These are phyloP conservation scores for Uncinocarpus reesii DNA, from an alignment of 2,329 filamentous ascomycete genomes.

Conservation along the genomic window DNA sequence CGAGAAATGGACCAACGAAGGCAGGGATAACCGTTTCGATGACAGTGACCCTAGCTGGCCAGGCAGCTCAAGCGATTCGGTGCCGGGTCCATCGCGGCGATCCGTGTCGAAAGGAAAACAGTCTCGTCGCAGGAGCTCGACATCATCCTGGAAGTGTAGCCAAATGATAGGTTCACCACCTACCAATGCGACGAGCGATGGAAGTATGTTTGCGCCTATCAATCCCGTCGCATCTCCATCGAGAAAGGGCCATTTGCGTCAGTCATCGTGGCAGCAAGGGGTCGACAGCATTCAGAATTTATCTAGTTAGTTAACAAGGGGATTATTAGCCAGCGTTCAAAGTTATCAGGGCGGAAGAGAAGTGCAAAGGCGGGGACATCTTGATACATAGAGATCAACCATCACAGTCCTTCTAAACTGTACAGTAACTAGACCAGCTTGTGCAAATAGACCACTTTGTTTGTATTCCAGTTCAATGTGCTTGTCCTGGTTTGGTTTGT, in stretches of 20 bases:
- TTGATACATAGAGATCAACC: too few relatives aligned
- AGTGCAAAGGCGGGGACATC: too few relatives aligned
- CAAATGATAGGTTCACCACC: not conserved
- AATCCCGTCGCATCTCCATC: not conserved
- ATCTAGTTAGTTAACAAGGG: not conserved
- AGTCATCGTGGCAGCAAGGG: not conserved
- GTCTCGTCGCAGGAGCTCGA: not conserved
- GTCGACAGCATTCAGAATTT: not conserved
- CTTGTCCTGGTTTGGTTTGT: too few relatives aligned
- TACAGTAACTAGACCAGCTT: too few relatives aligned
- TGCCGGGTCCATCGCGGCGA: not conserved
- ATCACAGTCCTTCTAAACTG: too few relatives aligned
- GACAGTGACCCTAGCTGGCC: not conserved
- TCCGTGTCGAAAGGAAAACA: not conserved
- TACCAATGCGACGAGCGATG: not conserved
- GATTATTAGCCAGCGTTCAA: not conserved
- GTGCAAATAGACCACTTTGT: too few relatives aligned
- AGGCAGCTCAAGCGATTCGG: too few relatives aligned
- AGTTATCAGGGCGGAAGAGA: too few relatives aligned
- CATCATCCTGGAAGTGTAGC: not conserved
- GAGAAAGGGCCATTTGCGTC: not conserved
- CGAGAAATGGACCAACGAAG: not conserved
- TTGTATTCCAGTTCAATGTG: too few relatives aligned
- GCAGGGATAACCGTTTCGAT: not conserved
- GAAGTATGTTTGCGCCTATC: slow-evolving; percentile 3